Percentiles rank a stretch among this genome's conserved stretches.
phyloP scores from a whole-genome alignment of 2,329 filamentous ascomycete species.

The Aspergillus sojae region DNA sequence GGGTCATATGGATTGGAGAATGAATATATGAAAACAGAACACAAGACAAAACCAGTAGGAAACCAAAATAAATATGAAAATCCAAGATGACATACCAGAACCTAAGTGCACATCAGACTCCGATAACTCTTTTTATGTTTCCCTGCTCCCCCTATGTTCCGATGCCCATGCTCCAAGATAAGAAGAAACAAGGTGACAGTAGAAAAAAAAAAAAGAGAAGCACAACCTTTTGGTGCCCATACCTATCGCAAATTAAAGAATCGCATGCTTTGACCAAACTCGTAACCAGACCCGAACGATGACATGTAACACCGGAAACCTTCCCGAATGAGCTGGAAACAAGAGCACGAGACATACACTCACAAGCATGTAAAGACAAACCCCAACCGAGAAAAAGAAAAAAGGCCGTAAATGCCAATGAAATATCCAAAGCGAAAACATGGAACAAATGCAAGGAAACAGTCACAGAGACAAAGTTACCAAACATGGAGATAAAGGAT shows the following conservation, averaged over 20 bases:
- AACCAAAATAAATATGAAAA: slow-evolving; percentile 9
- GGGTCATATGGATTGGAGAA: not conserved
- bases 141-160: slow-evolving; percentile 23
- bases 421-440: slow-evolving; percentile 9
- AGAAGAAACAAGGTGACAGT: not conserved
- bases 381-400: slow-evolving; percentile 10
- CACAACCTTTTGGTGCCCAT: slow-evolving; percentile 20
- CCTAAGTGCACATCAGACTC: slow-evolving; percentile 25
- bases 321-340: slow-evolving; percentile 22
- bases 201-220: slow-evolving; percentile 7
- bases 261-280: slow-evolving; percentile 18
- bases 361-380: slow-evolving; percentile 19
- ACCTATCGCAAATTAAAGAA: slow-evolving; percentile 16
- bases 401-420: slow-evolving; percentile 9
- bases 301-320: slow-evolving; percentile 23
- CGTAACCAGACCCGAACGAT: slow-evolving; percentile 21
- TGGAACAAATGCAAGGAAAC: slow-evolving; percentile 6
- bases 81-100: slow-evolving; percentile 17
- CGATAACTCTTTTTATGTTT: slow-evolving; percentile 28
- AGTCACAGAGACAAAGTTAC: not conserved
- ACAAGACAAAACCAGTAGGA: slow-evolving; percentile 7
- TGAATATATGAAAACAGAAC: slow-evolving; percentile 2
- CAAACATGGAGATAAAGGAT: slow-evolving; percentile 12
- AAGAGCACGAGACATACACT: slow-evolving; percentile 22
- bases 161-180: slow-evolving; percentile 17